Evolutionary conservation across 2,329 filamentous ascomycete species (phyloP).

Genomic region (Colletotrichum sp.): DNA sequence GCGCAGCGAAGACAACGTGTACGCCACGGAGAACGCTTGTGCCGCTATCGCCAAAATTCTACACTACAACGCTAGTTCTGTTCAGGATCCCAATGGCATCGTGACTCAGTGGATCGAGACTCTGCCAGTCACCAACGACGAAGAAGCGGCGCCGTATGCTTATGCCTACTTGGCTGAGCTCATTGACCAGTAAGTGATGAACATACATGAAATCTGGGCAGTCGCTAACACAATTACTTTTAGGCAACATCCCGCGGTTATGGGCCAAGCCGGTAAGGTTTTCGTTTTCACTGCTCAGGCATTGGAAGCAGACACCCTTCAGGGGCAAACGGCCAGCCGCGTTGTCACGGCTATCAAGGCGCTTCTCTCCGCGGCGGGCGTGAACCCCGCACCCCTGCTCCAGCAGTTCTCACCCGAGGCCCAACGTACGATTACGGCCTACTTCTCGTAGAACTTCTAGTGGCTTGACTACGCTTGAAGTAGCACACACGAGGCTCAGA

Average conservation of each 20-base stretch:
- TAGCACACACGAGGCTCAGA: neutral
- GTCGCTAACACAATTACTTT: constrained; percentile 28
- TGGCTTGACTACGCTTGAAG: neutral
- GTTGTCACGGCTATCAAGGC: constrained; percentile 81
- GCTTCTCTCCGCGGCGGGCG: constrained; percentile 73
- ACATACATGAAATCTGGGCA: neutral
- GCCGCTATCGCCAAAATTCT: constrained; percentile 97
- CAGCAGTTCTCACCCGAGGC: constrained; percentile 79
- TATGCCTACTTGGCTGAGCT: constrained; percentile 91
- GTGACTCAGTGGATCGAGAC: constrained; percentile 89
- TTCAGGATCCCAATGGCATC: constrained; percentile 77
- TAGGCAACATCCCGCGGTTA: constrained; percentile 85
- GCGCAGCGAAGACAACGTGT: constrained; percentile 90
- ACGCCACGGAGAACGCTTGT: constrained; percentile 96
- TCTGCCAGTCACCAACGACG: constrained; percentile 90
- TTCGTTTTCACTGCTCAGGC: constrained; percentile 89
- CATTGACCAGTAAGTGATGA: constrained; percentile 84
- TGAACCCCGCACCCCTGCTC: constrained; percentile 79
- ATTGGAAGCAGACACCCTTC: constrained; percentile 87
- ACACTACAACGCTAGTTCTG: constrained; percentile 82
- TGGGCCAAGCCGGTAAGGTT: constrained; percentile 77
- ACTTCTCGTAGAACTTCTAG: constrained; percentile 66
- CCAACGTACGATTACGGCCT: constrained; percentile 79
- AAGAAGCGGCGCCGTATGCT: constrained; percentile 95
- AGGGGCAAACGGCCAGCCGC: constrained; percentile 79